Evolutionary conservation across 2,329 filamentous ascomycete species (phyloP).

Genomic region (Ceratocystis eucalypticola): DNA sequence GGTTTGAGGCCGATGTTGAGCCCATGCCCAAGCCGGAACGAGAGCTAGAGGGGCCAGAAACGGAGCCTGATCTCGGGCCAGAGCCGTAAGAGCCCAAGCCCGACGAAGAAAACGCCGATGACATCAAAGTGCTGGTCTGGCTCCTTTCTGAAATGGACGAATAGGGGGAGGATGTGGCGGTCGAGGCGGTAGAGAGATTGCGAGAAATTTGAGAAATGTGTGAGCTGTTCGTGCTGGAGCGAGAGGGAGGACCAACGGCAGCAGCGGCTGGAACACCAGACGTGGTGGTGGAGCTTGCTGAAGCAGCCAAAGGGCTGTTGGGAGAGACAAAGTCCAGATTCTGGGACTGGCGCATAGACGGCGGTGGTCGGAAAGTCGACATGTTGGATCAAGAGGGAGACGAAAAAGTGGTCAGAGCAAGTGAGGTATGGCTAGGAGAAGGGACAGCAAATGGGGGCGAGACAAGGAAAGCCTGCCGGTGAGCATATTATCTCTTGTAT

Average conservation of each 20-base stretch:
- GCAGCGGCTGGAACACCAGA: neutral
- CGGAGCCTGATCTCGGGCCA: slow-evolving; percentile 28
- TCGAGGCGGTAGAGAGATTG: slow-evolving; percentile 57
- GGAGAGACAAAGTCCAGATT: slow-evolving; percentile 23
- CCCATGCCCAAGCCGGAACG: neutral
- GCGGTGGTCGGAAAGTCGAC: slow-evolving; percentile 25
- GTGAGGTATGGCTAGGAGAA: neutral
- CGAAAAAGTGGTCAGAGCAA: neutral
- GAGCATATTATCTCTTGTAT: slow-evolving; percentile 1
- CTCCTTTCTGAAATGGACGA: slow-evolving; percentile 45
- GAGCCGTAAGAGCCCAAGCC: slow-evolving; percentile 39
- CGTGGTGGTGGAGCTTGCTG: slow-evolving; percentile 23
- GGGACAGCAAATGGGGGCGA: neutral
- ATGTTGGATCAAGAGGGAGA: slow-evolving; percentile 25
- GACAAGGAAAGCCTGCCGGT: neutral
- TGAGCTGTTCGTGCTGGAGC: slow-evolving; percentile 9
- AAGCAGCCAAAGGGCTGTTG: slow-evolving; percentile 26
- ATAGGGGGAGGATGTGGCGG: slow-evolving; percentile 56
- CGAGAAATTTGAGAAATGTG: slow-evolving; percentile 31
- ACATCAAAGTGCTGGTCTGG: slow-evolving; percentile 48
- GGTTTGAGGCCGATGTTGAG: slow-evolving; percentile 41
- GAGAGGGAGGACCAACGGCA: slow-evolving; percentile 10
- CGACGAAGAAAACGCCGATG: slow-evolving; percentile 34
- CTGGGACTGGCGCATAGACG: slow-evolving; percentile 28
- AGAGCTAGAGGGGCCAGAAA: slow-evolving; percentile 23